A percentile compares a stretch with the other conserved stretches of the same genome.
Evolutionary conservation across 805 yeast genomes (phyloP).

Genomic region (Kazachstania martiniae): DNA sequence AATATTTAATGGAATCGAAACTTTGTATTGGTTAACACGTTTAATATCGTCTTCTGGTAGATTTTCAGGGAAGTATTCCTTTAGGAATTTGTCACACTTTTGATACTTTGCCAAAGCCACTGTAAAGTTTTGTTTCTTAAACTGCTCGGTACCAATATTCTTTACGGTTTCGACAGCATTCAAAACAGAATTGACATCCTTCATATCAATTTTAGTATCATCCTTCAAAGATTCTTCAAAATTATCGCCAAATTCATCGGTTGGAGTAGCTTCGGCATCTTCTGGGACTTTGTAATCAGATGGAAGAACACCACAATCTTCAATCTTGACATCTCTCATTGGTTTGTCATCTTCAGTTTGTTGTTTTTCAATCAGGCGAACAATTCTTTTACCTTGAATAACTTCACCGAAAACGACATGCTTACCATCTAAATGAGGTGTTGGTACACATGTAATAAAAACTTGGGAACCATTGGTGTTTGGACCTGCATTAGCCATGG

Average conservation of each 20-base stretch:
- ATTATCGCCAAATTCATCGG: slow-evolving; percentile 77
- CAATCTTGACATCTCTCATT: slow-evolving; percentile 52
- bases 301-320: slow-evolving; percentile 69
- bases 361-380: slow-evolving; percentile 63
- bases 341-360: slow-evolving; percentile 68
- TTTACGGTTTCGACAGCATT: slow-evolving; percentile 57
- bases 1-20: slow-evolving; percentile 59
- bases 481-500: slow-evolving; percentile 97
- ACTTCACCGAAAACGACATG: slow-evolving; percentile 96
- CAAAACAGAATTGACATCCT: slow-evolving; percentile 54
- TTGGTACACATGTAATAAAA: slow-evolving; percentile 82
- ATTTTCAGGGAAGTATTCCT: slow-evolving; percentile 53
- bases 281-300: slow-evolving; percentile 40
- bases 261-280: slow-evolving; percentile 35
- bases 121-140: slow-evolving; percentile 51
- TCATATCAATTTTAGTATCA: slow-evolving; percentile 52
- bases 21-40: slow-evolving; percentile 42
- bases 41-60: slow-evolving; percentile 43
- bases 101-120: slow-evolving; percentile 56
- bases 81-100: slow-evolving; percentile 61
- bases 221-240: slow-evolving; percentile 70
- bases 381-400: slow-evolving; percentile 67
- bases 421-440: slow-evolving; percentile 91
- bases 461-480: slow-evolving; percentile 94
- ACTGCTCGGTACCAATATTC: slow-evolving; percentile 64